Conservation (phyloP, 2,329 filamentous ascomycete genomes). For the Ophiostoma populinum region DNA sequence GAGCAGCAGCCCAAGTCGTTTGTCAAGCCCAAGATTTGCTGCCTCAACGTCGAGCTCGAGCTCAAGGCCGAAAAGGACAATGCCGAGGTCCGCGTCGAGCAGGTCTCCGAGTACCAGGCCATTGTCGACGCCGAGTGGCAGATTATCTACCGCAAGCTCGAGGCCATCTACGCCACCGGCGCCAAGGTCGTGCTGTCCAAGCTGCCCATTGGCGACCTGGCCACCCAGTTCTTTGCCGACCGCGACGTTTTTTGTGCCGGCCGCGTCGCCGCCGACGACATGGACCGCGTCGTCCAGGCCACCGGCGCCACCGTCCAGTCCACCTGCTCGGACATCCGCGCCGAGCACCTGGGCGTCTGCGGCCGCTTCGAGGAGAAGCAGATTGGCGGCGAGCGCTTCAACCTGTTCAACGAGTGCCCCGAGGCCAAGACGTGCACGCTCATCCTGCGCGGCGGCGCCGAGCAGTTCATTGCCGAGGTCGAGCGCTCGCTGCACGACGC, state of each 20-base stretch:
- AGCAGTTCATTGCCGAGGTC: constrained; percentile 98
- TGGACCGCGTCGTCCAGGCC: constrained; percentile 90
- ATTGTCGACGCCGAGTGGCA: constrained; percentile 99
- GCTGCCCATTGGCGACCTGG: constrained; percentile 89
- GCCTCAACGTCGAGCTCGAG: constrained; percentile 93
- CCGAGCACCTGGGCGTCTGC: constrained; percentile 80
- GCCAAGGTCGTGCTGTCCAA: constrained; percentile 97
- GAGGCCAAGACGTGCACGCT: constrained; percentile 94
- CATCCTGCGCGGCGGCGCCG: constrained; percentile 83
- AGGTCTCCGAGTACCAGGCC: constrained; percentile 97
- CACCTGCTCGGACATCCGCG: constrained; percentile 86
- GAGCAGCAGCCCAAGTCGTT: constrained; percentile 98
- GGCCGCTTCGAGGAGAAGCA: constrained; percentile 87
- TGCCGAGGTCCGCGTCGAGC: constrained; percentile 91
- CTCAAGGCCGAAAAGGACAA: constrained; percentile 99
- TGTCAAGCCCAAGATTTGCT: constrained; percentile 87
- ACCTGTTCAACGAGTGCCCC: constrained; percentile 94
- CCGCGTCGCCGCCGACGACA: constrained; percentile 75
- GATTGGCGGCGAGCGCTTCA: constrained; percentile 93
- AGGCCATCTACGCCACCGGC: constrained; percentile 81
- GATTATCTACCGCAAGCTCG: constrained; percentile 99
- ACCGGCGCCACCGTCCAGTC: constrained; percentile 86
- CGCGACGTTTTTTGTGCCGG: constrained; percentile 97
- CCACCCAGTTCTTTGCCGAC: constrained; percentile 95
- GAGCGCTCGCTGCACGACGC: constrained; percentile 96